Conservation (phyloP, 345 rosid genomes). For the Salix arbutifolia region DNA sequence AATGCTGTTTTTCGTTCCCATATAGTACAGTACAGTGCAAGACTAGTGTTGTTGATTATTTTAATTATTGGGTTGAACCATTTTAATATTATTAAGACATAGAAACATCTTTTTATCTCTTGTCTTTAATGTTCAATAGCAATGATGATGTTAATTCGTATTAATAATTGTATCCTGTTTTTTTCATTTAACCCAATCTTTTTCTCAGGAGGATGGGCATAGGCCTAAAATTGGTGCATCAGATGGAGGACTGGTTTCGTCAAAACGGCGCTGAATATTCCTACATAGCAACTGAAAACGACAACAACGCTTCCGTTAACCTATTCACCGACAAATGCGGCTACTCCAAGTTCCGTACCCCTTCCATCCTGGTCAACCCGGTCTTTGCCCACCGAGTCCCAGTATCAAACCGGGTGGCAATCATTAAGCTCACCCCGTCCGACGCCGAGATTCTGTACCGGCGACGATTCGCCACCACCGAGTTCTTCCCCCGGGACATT, state of each 20-base stretch:
- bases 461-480: slow-evolving; percentile 69
- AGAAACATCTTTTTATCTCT: not conserved
- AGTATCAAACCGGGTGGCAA: slow-evolving; percentile 42
- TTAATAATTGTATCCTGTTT: not conserved
- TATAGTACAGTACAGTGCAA: not conserved
- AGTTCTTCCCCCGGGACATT: slow-evolving; percentile 92
- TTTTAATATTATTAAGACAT: not conserved
- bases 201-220: slow-evolving; percentile 81
- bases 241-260: slow-evolving; percentile 78
- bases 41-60: not conserved
- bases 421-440: slow-evolving; percentile 42
- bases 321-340: slow-evolving; percentile 91
- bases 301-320: slow-evolving; percentile 77
- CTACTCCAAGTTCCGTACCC: slow-evolving; percentile 86
- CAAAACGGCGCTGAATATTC: slow-evolving; percentile 79
- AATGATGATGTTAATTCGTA: not conserved
- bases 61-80: not conserved
- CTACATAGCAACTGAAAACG: slow-evolving; percentile 90
- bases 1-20: not conserved
- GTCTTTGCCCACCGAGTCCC: slow-evolving; percentile 71
- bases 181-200: not conserved
- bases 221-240: slow-evolving; percentile 58
- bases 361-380: slow-evolving; percentile 80
- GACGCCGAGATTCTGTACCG: slow-evolving; percentile 81
- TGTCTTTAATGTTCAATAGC: not conserved